Conservation (phyloP, 495 filamentous ascomycete species). For the Achaetomiella virescens region DNA sequence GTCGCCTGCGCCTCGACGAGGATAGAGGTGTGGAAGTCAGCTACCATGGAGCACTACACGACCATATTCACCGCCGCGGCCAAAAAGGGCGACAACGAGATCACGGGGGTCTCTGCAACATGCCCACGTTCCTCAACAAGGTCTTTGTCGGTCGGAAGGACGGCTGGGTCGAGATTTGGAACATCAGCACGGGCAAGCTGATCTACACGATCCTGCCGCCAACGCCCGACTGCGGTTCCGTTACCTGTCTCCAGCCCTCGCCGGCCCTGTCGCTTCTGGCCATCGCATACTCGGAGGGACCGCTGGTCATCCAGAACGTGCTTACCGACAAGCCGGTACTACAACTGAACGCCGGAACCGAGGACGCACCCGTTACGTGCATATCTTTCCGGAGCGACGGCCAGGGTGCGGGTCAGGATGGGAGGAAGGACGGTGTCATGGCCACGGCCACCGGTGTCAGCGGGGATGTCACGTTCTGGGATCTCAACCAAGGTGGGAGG, state of each 20-base stretch:
- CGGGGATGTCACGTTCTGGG: slow-evolving; percentile 93
- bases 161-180: slow-evolving; percentile 96
- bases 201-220: slow-evolving; percentile 77
- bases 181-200: slow-evolving; percentile 81
- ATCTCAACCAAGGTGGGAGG: slow-evolving; percentile 79
- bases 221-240: slow-evolving; percentile 57
- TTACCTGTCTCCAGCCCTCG: slow-evolving; percentile 76
- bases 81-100: slow-evolving; percentile 47
- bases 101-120: slow-evolving; percentile 70
- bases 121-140: slow-evolving; percentile 96
- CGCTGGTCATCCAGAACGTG: slow-evolving; percentile 73
- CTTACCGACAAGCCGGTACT: slow-evolving; percentile 65
- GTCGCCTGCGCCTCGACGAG: slow-evolving; percentile 68
- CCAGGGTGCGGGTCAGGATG: slow-evolving; percentile 83
- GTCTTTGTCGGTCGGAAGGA: slow-evolving; percentile 79
- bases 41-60: slow-evolving; percentile 83
- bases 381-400: slow-evolving; percentile 91
- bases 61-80: slow-evolving; percentile 53
- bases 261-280: slow-evolving; percentile 82
- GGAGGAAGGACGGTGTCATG: slow-evolving; percentile 74
- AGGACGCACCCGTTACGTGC: slow-evolving; percentile 59
- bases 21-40: slow-evolving; percentile 83
- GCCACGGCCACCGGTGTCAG: slow-evolving; percentile 64
- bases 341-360: slow-evolving; percentile 52
- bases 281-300: slow-evolving; percentile 74